Conservation (phyloP, 352 stramenopile genomes). For the Aphanomyces stellatus region DNA sequence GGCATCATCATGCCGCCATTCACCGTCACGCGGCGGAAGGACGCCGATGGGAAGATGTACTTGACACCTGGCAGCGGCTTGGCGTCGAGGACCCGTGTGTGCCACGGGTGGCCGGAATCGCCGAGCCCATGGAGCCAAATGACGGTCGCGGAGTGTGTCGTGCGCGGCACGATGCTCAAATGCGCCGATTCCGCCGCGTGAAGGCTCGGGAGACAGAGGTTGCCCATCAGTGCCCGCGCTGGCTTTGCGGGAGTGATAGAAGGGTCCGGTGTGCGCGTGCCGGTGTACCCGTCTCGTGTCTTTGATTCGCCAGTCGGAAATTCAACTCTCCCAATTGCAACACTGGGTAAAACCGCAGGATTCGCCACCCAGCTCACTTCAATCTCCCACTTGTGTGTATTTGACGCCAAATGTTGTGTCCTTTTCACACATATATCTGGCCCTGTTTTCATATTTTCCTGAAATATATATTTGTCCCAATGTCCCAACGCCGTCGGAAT, state of each 20-base stretch:
- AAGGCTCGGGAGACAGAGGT: background rate
- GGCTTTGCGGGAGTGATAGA: background rate
- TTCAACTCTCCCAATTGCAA: too few relatives aligned
- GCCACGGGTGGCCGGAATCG: slow-evolving; percentile 6
- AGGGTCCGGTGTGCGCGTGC: background rate
- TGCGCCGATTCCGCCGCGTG: background rate
- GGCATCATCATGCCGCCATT: slow-evolving; percentile 76
- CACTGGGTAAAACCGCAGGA: too few relatives aligned
- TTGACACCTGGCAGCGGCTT: slow-evolving; percentile 25
- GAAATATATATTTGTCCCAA: too few relatives aligned
- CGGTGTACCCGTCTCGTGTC: too few relatives aligned
- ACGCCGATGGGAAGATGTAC: slow-evolving; percentile 71
- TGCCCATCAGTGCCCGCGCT: too few relatives aligned
- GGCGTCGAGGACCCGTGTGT: background rate
- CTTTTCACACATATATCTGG: too few relatives aligned
- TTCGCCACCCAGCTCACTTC: too few relatives aligned
- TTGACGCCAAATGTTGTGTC: too few relatives aligned
- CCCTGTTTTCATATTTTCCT: too few relatives aligned
- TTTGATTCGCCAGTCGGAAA: too few relatives aligned
- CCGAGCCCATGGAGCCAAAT: slow-evolving; percentile 19
- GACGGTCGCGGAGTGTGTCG: background rate
- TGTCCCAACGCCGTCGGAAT: too few relatives aligned
- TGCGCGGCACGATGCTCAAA: background rate
- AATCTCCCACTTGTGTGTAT: too few relatives aligned
- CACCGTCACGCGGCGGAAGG: slow-evolving; percentile 62